Evolutionary conservation across 1,284 basidiomycete genomes (phyloP), one percentile per base, ranked within the genome.

Genomic region (Taiwanofungus camphoratus): DNA sequence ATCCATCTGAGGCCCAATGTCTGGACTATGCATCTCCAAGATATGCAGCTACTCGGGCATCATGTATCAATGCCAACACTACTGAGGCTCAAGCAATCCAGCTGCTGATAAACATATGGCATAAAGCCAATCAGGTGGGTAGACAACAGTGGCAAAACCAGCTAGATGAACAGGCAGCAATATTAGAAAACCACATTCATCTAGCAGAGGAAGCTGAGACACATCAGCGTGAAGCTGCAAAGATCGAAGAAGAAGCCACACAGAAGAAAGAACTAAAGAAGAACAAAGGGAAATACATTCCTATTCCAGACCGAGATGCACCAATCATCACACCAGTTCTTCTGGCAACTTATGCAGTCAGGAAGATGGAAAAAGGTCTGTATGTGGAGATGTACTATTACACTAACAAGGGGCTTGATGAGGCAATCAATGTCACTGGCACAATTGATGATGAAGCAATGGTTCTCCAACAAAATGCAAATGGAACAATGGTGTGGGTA

Each of bases 371-470:
- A 15, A 29, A 39, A 13, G 13, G n/a, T 7, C 9, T 44, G 30
- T 39, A 40, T 22, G 19, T 41, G 26, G 37, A 44, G 32, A 12
- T 39, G n/a, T 41, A 16, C 16, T 39, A 44, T 27, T 39, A 24
- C 36, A 34, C 24, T 7, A 15, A n/a, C n/a, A 15, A 31, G 6
- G 37, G 42, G 8, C 19, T 18, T 4, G 13, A 15, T 9, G 31
- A 30, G 19, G 29, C 38, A 5, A 22, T 6, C 6, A 12, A 29
- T 16, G 18, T 16, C 5, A 23, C 23, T n/a, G 5, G 12, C 16
- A 32, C 7, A 7, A 18, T 22, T 5, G 19, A n/a, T 7, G 42
- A 39, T 8, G 38, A 44, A 8, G 31, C 18, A 3, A 21, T 39
- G n/a, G n/a, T 19, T 15, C 7, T 39, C 6, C 16, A 7, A 7